These are phyloP conservation scores for Helotiales sp. DNA, from an alignment of 2,329 filamentous ascomycete genomes.

Conservation along the genomic window DNA sequence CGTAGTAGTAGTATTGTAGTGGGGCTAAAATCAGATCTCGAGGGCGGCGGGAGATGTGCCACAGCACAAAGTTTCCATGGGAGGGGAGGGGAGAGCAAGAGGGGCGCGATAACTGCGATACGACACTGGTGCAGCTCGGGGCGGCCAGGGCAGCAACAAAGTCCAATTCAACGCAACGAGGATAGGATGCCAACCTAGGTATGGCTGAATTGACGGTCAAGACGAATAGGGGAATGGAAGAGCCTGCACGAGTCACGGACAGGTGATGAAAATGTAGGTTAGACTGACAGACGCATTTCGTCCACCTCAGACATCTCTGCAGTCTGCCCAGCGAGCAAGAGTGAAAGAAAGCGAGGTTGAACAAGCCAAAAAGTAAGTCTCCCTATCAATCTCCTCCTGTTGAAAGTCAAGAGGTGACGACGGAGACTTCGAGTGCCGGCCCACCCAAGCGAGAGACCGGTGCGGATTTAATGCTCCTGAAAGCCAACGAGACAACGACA, in stretches of 20 bases:
- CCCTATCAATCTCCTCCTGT: slow-evolving; percentile 11
- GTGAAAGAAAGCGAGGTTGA: not conserved
- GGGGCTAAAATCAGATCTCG: slow-evolving; percentile 1
- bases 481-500: slow-evolving; percentile 1
- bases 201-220: not conserved
- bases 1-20: too few relatives aligned
- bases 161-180: not conserved
- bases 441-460: not conserved
- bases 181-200: not conserved
- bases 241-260: not conserved
- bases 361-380: slow-evolving; percentile 1
- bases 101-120: not conserved
- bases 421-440: slow-evolving; percentile 2
- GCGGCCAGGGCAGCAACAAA: not conserved
- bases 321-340: not conserved
- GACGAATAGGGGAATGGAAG: not conserved
- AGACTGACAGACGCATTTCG: not conserved
- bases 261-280: not conserved
- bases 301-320: too few relatives aligned
- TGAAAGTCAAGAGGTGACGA: slow-evolving; percentile 3
- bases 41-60: slow-evolving; percentile 10
- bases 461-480: not conserved
- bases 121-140: not conserved
- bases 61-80: slow-evolving; percentile 3
- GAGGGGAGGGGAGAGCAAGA: not conserved